These are phyloP conservation scores for Ormosia emarginata DNA, from an alignment of 306 rosid species.

Conservation along the genomic window DNA sequence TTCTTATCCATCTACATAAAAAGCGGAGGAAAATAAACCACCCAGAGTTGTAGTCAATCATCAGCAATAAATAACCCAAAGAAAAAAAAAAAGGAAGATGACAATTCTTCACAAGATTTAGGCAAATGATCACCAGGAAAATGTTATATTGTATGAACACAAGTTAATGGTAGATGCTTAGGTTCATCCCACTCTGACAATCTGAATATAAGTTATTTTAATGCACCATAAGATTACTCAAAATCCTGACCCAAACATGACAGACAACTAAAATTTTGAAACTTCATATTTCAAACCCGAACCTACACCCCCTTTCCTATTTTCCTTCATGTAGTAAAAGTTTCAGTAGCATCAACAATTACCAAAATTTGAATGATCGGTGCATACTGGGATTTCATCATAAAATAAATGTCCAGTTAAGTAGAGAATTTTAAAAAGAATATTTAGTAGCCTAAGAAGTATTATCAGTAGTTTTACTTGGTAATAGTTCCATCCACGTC, in stretches of 20 bases:
- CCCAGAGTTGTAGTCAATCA: background rate
- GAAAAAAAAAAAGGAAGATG: background rate
- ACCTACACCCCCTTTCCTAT: background rate
- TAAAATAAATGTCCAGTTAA: slow-evolving; percentile 10
- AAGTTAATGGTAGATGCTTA: background rate
- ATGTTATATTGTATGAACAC: background rate
- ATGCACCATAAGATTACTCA: background rate
- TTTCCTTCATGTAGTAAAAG: background rate
- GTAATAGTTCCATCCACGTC: slow-evolving; percentile 99
- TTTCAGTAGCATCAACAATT: background rate
- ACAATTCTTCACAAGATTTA: background rate
- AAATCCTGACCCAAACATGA: background rate
- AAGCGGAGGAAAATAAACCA: background rate
- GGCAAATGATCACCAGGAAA: background rate
- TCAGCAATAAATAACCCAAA: background rate
- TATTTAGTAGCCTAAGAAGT: slow-evolving; percentile 19
- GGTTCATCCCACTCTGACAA: slow-evolving; percentile 7
- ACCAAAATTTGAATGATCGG: slow-evolving; percentile 1
- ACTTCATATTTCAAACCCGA: slow-evolving; percentile 1
- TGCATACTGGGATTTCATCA: background rate
- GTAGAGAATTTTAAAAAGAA: slow-evolving; percentile 19
- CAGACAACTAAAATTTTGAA: background rate
- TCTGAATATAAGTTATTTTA: background rate
- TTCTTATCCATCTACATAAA: background rate
- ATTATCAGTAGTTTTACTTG: slow-evolving; percentile 55